These are phyloP conservation scores for Capillidium rhysosporum DNA, from an alignment of 371 early-diverging fungal genomes.

Conservation along the genomic window DNA sequence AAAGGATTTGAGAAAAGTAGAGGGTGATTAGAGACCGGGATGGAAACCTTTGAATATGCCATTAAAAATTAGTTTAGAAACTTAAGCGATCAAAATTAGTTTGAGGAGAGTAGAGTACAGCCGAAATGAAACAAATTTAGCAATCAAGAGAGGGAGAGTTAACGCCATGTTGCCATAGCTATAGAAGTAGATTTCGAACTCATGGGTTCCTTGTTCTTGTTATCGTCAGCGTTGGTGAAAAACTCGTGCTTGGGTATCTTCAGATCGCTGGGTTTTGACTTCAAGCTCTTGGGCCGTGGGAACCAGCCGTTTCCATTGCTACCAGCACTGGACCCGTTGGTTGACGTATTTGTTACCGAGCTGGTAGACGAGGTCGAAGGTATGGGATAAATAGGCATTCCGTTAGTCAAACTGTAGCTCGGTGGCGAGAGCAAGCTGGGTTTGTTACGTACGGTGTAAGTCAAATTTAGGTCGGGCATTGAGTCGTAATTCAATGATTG, in stretches of 20 bases:
- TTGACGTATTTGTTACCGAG: neutral
- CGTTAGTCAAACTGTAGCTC: neutral
- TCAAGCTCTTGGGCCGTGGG: neutral
- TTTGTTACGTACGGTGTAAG: neutral
- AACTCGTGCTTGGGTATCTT: slow-evolving; percentile 7
- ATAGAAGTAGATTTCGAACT: neutral
- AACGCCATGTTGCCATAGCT: slow-evolving; percentile 2
- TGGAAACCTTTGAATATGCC: too few relatives aligned
- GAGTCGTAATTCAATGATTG: neutral
- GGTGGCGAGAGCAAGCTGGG: neutral
- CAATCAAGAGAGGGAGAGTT: too few relatives aligned
- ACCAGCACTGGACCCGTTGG: neutral
- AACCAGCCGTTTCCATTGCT: neutral
- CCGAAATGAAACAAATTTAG: too few relatives aligned
- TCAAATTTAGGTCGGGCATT: neutral
- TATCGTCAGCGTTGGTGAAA: neutral
- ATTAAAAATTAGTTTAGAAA: too few relatives aligned
- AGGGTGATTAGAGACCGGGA: too few relatives aligned
- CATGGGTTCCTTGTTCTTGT: neutral
- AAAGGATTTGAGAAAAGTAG: too few relatives aligned
- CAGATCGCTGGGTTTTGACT: neutral
- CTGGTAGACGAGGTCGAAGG: neutral
- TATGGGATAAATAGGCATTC: neutral
- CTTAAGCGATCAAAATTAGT: too few relatives aligned
- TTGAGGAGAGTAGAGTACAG: too few relatives aligned